Percentiles rank a stretch among this genome's conserved stretches.
These are phyloP conservation scores for Alternaria sp. DNA, from an alignment of 2,329 filamentous ascomycete species.

Conservation along the genomic window DNA sequence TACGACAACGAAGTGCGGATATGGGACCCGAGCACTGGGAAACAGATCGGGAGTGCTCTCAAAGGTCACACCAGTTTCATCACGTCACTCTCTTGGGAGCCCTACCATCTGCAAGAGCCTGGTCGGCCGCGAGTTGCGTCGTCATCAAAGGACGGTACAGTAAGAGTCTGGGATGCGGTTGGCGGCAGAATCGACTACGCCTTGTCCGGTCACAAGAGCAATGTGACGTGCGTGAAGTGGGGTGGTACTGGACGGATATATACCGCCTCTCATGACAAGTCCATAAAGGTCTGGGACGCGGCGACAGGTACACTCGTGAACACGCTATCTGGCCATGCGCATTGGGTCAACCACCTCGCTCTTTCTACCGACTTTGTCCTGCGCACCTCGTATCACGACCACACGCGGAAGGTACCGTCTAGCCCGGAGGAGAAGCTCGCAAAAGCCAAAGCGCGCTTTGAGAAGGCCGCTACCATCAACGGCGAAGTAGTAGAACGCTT, in stretches of 20 bases:
- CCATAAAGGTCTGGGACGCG: conserved; percentile 87
- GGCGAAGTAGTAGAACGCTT: conserved; percentile 81
- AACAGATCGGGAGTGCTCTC: conserved; percentile 71
- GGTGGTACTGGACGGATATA: conserved; percentile 74
- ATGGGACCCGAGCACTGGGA: conserved; percentile 85
- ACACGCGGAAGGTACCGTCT: conserved; percentile 71
- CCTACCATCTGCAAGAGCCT: conserved; percentile 79
- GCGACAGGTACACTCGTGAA: conserved; percentile 79
- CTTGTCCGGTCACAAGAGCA: conserved; percentile 85
- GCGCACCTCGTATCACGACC: conserved; percentile 85
- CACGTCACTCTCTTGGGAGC: conserved; percentile 88
- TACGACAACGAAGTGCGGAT: conserved; percentile 92
- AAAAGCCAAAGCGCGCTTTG: conserved; percentile 82
- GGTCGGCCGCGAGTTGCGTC: conserved; percentile 83
- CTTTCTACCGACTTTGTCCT: conserved; percentile 91
- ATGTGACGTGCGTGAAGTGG: conserved; percentile 91
- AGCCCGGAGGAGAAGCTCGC: conserved; percentile 72
- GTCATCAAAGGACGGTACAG: conserved; percentile 86
- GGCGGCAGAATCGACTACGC: conserved; percentile 80
- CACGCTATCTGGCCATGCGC: conserved; percentile 80
- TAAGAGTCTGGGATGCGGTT: conserved; percentile 85
- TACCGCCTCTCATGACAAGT: conserved; percentile 81
- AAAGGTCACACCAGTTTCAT: conserved; percentile 92
- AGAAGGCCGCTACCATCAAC: conserved; percentile 79
- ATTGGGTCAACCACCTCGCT: conserved; percentile 95